Evolutionary conservation across 352 stramenopile species (phyloP).

Genomic region (Saprolegnia diclina): DNA sequence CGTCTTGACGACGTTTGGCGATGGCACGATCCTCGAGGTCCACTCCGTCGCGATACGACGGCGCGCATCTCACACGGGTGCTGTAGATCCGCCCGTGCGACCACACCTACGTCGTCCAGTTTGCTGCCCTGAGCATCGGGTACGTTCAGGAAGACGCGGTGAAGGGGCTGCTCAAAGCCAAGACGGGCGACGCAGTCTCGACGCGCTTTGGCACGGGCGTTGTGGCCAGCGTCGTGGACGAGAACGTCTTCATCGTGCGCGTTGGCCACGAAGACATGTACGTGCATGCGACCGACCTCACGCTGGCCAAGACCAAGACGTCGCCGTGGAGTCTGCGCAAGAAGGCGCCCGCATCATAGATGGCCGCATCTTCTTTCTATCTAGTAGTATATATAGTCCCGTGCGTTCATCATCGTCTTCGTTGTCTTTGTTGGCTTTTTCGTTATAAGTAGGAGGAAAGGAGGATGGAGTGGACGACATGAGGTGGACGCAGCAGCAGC

Average conservation of each 20-base stretch:
- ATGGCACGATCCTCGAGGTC: slow-evolving; percentile 13
- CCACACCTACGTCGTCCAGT: not conserved
- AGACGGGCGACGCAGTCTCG: not conserved
- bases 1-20: slow-evolving; percentile 11
- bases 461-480: not conserved
- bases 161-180: slow-evolving; percentile 13
- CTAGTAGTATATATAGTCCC: not conserved
- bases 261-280: slow-evolving; percentile 20
- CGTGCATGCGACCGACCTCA: slow-evolving; percentile 4
- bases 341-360: not conserved
- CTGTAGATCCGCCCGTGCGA: not conserved
- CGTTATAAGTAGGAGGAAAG: not conserved
- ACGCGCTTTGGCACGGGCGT: slow-evolving; percentile 10
- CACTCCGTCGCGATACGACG: not conserved
- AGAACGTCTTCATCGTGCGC: slow-evolving; percentile 18
- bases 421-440: slow-evolving; percentile 3
- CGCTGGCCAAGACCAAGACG: slow-evolving; percentile 2
- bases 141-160: slow-evolving; percentile 10
- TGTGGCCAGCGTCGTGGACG: not conserved
- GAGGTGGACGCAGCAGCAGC: not conserved
- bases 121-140: not conserved
- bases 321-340: not conserved
- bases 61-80: not conserved
- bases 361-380: not conserved
- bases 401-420: not conserved